Conservation (phyloP, 805 yeast species). For the Tetrapisispora fleetii region DNA sequence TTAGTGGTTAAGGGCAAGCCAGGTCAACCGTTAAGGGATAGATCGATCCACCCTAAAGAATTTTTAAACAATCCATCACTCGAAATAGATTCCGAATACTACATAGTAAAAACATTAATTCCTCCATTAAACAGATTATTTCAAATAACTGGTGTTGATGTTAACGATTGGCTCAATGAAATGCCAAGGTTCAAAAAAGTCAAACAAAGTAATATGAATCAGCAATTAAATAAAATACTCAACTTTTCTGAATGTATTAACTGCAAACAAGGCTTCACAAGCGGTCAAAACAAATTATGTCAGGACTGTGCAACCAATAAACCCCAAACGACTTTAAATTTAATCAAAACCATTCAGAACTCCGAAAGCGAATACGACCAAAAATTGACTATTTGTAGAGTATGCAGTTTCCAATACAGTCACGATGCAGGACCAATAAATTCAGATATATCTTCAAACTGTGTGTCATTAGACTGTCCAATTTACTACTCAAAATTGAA, state of each 20-base stretch:
- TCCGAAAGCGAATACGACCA: constrained; percentile 24
- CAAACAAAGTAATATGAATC: constrained; percentile 1
- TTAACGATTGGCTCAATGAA: constrained; percentile 63
- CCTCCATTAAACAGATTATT: constrained; percentile 87
- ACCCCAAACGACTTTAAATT: not conserved
- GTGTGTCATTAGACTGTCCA: constrained; percentile 58
- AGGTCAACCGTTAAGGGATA: constrained; percentile 54
- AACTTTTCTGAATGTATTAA: constrained; percentile 23
- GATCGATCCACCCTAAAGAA: constrained; percentile 73
- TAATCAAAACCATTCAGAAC: constrained; percentile 2
- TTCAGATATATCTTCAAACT: constrained; percentile 28
- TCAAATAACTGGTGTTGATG: constrained; percentile 72
- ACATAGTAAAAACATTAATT: constrained; percentile 69
- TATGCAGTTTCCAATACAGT: constrained; percentile 26
- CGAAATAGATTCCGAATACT: constrained; percentile 71
- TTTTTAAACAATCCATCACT: constrained; percentile 37
- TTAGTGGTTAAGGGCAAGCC: constrained; percentile 55
- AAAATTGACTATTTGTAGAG: constrained; percentile 29
- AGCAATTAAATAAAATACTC: constrained; percentile 11
- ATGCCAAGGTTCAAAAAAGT: constrained; percentile 4
- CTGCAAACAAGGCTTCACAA: constrained; percentile 17
- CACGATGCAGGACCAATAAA: constrained; percentile 21
- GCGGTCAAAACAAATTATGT: not conserved
- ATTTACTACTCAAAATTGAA: constrained; percentile 47
- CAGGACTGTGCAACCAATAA: constrained; percentile 1